A percentile compares a stretch with the other conserved stretches of the same genome.
Evolutionary conservation across 148 eudicot species (phyloP).

Genomic region (Rhododendron griersonianum): DNA sequence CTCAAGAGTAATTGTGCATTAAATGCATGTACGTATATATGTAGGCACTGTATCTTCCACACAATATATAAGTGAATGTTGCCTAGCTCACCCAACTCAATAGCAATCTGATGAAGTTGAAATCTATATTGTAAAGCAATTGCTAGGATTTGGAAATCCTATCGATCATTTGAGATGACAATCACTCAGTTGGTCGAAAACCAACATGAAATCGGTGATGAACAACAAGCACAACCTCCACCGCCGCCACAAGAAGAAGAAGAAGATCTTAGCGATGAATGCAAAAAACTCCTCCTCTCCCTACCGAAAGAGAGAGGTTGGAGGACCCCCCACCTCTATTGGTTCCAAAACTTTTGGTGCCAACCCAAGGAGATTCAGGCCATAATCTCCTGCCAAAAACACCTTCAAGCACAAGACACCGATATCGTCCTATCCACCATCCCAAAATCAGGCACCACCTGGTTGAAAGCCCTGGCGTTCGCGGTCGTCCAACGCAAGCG

Average conservation of each 20-base stretch:
- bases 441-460: slow-evolving; percentile 70
- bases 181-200: neutral
- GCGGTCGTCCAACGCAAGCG: slow-evolving; percentile 29
- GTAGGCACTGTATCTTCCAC: neutral
- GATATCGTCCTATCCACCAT: slow-evolving; percentile 41
- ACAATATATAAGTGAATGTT: neutral
- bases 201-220: neutral
- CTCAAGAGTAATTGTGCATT: too few relatives aligned
- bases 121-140: neutral
- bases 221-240: neutral
- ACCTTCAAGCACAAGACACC: slow-evolving; percentile 30
- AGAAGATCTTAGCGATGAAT: neutral
- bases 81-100: neutral
- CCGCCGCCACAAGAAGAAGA: neutral
- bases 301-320: slow-evolving; percentile 42
- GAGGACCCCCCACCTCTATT: slow-evolving; percentile 36
- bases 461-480: slow-evolving; percentile 58
- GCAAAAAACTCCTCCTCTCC: slow-evolving; percentile 26
- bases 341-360: slow-evolving; percentile 50
- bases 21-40: too few relatives aligned
- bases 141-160: neutral
- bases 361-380: slow-evolving; percentile 44
- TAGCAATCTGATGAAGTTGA: neutral
- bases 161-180: neutral
- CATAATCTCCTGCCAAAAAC: slow-evolving; percentile 23